These are phyloP conservation scores for Clarireedia hainanense DNA, from an alignment of 2,329 filamentous ascomycete genomes.

Conservation along the genomic window DNA sequence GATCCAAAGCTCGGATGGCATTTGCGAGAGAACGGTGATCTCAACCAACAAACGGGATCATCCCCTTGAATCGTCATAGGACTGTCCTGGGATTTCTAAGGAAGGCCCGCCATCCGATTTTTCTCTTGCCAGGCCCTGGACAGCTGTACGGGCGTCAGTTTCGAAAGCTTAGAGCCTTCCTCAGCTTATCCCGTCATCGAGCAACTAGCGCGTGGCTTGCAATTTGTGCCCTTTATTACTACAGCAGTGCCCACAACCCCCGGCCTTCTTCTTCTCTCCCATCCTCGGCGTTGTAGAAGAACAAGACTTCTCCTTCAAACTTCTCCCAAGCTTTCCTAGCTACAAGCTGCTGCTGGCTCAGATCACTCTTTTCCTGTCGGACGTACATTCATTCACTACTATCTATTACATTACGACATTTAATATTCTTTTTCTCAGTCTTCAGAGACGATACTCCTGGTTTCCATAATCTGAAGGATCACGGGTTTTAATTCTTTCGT, in stretches of 20 bases:
- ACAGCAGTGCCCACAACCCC: slow-evolving; percentile 26
- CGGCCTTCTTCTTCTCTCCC: slow-evolving; percentile 29
- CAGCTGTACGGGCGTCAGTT: slow-evolving; percentile 16
- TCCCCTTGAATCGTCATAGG: not conserved
- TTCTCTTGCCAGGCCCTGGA: slow-evolving; percentile 12
- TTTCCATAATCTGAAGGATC: not conserved
- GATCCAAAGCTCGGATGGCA: slow-evolving; percentile 25
- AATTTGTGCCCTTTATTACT: slow-evolving; percentile 14
- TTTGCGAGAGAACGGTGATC: slow-evolving; percentile 24
- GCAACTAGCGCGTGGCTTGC: not conserved
- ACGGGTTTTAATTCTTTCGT: not conserved
- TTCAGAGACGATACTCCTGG: not conserved
- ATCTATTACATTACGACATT: slow-evolving; percentile 19
- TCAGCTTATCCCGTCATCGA: not conserved
- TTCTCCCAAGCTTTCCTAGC: slow-evolving; percentile 22
- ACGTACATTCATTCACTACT: slow-evolving; percentile 29
- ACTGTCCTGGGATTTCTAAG: slow-evolving; percentile 17
- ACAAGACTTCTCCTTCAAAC: slow-evolving; percentile 34
- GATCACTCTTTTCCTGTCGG: slow-evolving; percentile 39
- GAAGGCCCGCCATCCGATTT: slow-evolving; percentile 21
- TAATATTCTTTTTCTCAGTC: slow-evolving; percentile 16
- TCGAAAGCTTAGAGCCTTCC: slow-evolving; percentile 4
- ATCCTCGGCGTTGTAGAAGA: slow-evolving; percentile 37
- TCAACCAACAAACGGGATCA: not conserved
- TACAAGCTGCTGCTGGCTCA: slow-evolving; percentile 50